Evolutionary conservation across 2,329 filamentous ascomycete genomes (phyloP), one percentile per base, ranked within the genome.

Genomic region (Claviceps arundinis): DNA sequence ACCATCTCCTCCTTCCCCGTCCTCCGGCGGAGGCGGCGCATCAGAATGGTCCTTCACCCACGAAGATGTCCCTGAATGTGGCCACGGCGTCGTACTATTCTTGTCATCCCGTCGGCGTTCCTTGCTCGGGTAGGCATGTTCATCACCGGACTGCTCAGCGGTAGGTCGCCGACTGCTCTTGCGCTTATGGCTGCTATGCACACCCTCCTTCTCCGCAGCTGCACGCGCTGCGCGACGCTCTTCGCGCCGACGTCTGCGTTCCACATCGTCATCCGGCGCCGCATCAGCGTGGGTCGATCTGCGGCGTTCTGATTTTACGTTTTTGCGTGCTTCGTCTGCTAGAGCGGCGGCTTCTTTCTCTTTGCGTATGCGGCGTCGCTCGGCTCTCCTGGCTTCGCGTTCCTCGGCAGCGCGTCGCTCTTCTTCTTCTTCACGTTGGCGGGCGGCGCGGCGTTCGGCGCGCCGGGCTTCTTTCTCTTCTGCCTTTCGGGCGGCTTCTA

Each of bases 41-140:
- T 82, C 80, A 2, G 75, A 78, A 58, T 81, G 75, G 13, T 83
- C 79, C 63, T 82, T 82, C 4, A 83, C 80, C 81, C 81, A 84
- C 0, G 78, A 82, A 8, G 77, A 79, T 0, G 80, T 83, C 26
- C 80, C 80, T 6, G 76, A 81, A 61, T 82, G 77, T 17, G 80
- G 80, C 80, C 80, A 83, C 8, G 69, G 69, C 9, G 69, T 69
- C 8, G 71, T 56, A 7, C 54, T 58, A 37, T 67, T 57, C 50
- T 65, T 69, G 48, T 61, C 68, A 46, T 69, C 70, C 51, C 65
- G 58, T 45, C 56, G 59, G 22, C 67, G 63, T 45, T 66, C 61
- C 59, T 67, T 66, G 59, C 68, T 67, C 5, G 71, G 62, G 54
- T 75, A 72, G 43, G 70, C 67, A 43, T 70, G 72, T 37, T 74